Evolutionary conservation across 495 filamentous ascomycete species (phyloP).

Genomic region (Patellaria atrata): DNA sequence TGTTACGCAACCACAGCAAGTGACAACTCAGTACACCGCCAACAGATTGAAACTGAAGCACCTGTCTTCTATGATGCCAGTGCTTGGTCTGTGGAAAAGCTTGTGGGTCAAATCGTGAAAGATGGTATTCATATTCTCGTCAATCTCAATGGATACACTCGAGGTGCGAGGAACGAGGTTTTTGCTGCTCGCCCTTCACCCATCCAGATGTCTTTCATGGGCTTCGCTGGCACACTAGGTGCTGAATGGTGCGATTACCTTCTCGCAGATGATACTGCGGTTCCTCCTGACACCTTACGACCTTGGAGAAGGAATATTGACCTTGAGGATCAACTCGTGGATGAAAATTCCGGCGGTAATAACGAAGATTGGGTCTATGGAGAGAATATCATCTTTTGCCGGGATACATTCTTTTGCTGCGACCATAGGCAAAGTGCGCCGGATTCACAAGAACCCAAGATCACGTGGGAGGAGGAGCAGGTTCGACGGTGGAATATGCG

Average conservation of each 20-base stretch:
- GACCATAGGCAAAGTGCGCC: constrained; percentile 91
- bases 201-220: constrained; percentile 99
- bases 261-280: constrained; percentile 74
- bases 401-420: constrained; percentile 98
- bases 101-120: constrained; percentile 81
- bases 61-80: constrained; percentile 86
- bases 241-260: constrained; percentile 99
- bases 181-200: constrained; percentile 92
- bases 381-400: constrained; percentile 89
- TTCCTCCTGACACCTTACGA: constrained; percentile 68
- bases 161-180: constrained; percentile 92
- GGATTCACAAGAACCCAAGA: constrained; percentile 44
- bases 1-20: constrained; percentile 96
- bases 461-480: constrained; percentile 81
- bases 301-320: constrained; percentile 60
- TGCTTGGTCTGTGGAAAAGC: constrained; percentile 65
- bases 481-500: constrained; percentile 80
- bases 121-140: constrained; percentile 94
- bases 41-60: constrained; percentile 88
- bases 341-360: constrained; percentile 49
- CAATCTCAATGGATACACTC: constrained; percentile 94
- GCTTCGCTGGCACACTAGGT: constrained; percentile 89
- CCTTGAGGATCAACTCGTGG: constrained; percentile 54
- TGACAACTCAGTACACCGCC: constrained; percentile 79
- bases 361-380: constrained; percentile 82